phyloP scores from a whole-genome alignment of 176 grass and related monocot species.

The Avena atlantica region DNA sequence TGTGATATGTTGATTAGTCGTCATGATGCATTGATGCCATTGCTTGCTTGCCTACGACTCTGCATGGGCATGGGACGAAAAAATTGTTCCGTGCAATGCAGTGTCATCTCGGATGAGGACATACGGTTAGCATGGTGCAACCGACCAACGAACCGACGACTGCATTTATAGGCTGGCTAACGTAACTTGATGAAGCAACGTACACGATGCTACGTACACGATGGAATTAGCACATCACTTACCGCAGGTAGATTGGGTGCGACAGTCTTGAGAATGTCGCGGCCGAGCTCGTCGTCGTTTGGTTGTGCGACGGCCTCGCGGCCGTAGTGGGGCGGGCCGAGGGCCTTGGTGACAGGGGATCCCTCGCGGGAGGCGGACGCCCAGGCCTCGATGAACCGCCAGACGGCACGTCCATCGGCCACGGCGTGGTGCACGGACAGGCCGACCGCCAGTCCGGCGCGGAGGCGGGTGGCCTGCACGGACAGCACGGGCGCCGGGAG shows the following conservation, averaged over 20 bases:
- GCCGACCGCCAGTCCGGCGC: slow-evolving; percentile 6
- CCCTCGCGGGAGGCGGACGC: background rate
- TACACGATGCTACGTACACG: background rate
- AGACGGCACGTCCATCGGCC: slow-evolving; percentile 10
- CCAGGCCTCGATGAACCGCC: slow-evolving; percentile 37
- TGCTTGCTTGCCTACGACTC: background rate
- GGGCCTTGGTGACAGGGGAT: background rate
- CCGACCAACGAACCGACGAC: background rate
- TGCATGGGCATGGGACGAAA: background rate
- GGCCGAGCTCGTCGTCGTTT: slow-evolving; percentile 1
- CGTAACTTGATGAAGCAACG: background rate
- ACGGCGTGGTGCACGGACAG: slow-evolving; percentile 34
- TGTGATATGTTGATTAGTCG: background rate
- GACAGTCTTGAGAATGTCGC: background rate
- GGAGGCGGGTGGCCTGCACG: slow-evolving; percentile 35
- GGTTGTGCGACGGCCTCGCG: background rate
- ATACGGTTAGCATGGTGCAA: slow-evolving; percentile 28
- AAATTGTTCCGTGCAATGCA: slow-evolving; percentile 18
- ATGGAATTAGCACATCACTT: background rate
- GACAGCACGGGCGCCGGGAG: slow-evolving; percentile 1
- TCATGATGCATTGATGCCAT: background rate
- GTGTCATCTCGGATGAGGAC: background rate
- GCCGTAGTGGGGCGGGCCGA: background rate
- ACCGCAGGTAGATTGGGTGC: slow-evolving; percentile 34
- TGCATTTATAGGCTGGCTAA: background rate